Conservation (phyloP, 768 basidiomycete genomes). For the Leccinum rimulosum region DNA sequence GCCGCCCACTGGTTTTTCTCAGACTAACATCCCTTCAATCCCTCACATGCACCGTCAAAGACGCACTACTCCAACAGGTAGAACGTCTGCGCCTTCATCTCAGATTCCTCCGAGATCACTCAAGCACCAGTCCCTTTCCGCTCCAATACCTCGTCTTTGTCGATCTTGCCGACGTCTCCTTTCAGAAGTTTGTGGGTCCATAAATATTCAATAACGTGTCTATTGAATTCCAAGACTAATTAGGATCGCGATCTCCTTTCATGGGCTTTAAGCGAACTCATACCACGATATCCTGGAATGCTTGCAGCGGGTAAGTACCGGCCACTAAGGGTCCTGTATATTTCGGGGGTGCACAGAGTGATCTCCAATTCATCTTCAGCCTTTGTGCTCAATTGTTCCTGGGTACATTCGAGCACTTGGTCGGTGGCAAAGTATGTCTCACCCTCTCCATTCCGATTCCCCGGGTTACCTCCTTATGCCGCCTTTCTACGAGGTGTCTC, state of each 20-base stretch:
- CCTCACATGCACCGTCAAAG: conserved; percentile 38
- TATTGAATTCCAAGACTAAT: conserved; percentile 8
- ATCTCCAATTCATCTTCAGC: conserved; percentile 38
- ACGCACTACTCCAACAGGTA: conserved; percentile 45
- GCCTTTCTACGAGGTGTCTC: conserved; percentile 44
- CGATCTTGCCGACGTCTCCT: conserved; percentile 56
- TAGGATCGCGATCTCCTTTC: conserved; percentile 61
- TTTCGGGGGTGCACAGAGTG: not conserved
- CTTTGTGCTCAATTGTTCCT: conserved; percentile 72
- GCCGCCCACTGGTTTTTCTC: conserved; percentile 63
- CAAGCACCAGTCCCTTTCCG: conserved; percentile 33
- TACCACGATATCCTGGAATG: conserved; percentile 75
- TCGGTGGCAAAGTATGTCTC: conserved; percentile 55
- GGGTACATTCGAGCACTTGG: conserved; percentile 71
- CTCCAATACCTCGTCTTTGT: conserved; percentile 68
- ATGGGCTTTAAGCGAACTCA: conserved; percentile 64
- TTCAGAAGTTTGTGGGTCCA: conserved; percentile 54
- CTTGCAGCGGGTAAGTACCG: conserved; percentile 57
- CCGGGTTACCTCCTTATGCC: conserved; percentile 4
- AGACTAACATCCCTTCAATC: conserved; percentile 43
- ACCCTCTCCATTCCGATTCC: conserved; percentile 8
- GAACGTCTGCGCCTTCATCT: conserved; percentile 62
- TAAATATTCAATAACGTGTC: conserved; percentile 3
- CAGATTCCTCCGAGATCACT: conserved; percentile 41
- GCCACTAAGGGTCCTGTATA: not conserved